phyloP scores from a whole-genome alignment of 148 eudicot species.

The Rhododendron ovatum region DNA sequence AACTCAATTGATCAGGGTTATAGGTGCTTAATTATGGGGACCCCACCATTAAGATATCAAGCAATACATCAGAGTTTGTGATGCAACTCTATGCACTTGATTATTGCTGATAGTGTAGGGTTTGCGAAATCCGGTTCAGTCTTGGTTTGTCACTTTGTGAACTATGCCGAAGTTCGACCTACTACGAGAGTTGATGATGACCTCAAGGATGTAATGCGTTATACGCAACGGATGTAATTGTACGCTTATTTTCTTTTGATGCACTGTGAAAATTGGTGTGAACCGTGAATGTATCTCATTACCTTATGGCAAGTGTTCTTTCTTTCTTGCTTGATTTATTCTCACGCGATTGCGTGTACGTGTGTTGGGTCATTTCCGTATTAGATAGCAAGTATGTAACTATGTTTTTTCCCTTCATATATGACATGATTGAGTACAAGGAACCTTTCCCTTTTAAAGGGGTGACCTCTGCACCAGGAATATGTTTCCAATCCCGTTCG shows the following conservation, averaged over 20 bases:
- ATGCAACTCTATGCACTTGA: no score
- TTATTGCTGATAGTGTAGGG: not conserved
- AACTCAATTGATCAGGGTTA: conserved; percentile 7
- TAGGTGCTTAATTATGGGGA: no score
- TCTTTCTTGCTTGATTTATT: not conserved
- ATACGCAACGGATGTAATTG: not conserved
- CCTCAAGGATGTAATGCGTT: not conserved
- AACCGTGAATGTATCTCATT: no score
- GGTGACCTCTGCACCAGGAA: no score
- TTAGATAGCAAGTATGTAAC: not conserved
- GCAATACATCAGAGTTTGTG: not conserved
- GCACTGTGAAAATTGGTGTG: not conserved
- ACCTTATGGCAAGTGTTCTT: not conserved
- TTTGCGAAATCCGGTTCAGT: not conserved
- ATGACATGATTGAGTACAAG: not conserved
- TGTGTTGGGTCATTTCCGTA: no score
- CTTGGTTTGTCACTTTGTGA: not conserved
- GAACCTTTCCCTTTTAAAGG: not conserved
- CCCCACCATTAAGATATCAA: not conserved
- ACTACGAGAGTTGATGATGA: not conserved
- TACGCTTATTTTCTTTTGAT: not conserved
- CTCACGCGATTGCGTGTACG: no score
- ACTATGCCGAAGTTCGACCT: not conserved
- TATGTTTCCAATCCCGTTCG: no score
- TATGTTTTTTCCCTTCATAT: not conserved